Evolutionary conservation across 2,329 filamentous ascomycete genomes (phyloP).

Genomic region (Pestalotiopsis sp.): DNA sequence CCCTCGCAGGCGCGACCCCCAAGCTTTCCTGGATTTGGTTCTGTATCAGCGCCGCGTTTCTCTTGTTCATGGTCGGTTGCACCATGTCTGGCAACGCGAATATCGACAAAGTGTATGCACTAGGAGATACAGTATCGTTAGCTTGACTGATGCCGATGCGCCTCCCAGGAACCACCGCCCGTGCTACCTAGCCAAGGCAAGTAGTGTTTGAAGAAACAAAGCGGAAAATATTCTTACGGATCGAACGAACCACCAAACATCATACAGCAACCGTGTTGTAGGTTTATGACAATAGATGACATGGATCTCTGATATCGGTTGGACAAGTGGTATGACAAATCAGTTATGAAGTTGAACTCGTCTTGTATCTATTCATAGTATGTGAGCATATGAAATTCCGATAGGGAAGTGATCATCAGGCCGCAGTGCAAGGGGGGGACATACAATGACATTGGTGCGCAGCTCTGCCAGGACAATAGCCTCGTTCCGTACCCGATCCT

Average conservation of each 20-base stretch:
- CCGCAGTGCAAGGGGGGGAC: constrained; percentile 23
- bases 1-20: constrained; percentile 65
- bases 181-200: no score
- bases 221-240: constrained; percentile 39
- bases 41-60: constrained; percentile 78
- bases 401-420: background rate
- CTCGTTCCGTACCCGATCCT: constrained; percentile 52
- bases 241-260: constrained; percentile 75
- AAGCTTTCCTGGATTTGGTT: constrained; percentile 73
- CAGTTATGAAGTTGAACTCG: constrained; percentile 73
- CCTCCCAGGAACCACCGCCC: no score
- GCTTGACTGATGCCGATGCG: no score
- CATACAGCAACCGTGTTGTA: constrained; percentile 77
- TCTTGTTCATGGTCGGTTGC: constrained; percentile 75
- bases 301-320: constrained; percentile 75
- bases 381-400: background rate
- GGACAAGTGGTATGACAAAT: constrained; percentile 73
- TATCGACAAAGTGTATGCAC: constrained; percentile 77
- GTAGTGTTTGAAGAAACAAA: no score
- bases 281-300: constrained; percentile 71
- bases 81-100: constrained; percentile 70
- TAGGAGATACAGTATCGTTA: background rate
- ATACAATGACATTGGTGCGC: constrained; percentile 64
- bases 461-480: constrained; percentile 65
- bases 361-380: constrained; percentile 62